Conservation (phyloP, 352 stramenopile genomes). For the Phytophthora megakarya region DNA sequence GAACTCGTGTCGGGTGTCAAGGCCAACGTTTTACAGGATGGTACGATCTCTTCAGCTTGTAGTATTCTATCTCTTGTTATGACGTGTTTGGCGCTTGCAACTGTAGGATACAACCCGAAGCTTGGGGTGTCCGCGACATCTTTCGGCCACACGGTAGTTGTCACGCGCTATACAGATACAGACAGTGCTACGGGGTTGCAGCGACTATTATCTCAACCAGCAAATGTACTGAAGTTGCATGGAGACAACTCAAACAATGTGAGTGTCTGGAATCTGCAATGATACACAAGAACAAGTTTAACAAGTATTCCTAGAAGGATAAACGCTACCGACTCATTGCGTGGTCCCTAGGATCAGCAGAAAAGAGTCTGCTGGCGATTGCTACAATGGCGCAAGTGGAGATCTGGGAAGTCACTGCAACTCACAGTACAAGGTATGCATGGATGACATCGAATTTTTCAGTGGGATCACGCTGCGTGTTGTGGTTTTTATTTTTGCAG, state of each 20-base stretch:
- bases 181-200: conserved; percentile 7
- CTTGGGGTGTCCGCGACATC: conserved; percentile 47
- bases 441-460: background rate
- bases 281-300: background rate
- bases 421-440: conserved; percentile 17
- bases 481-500: conserved; percentile 9
- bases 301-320: background rate
- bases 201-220: conserved; percentile 13
- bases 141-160: conserved; percentile 37
- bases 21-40: conserved; percentile 46
- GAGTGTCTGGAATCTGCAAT: conserved; percentile 3
- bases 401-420: conserved; percentile 40
- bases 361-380: conserved; percentile 38
- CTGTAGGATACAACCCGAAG: conserved; percentile 47
- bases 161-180: conserved; percentile 30
- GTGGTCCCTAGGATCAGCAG: conserved; percentile 34
- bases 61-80: background rate
- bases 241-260: conserved; percentile 14
- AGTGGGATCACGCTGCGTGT: background rate
- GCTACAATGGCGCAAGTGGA: conserved; percentile 30
- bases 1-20: conserved; percentile 35
- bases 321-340: conserved; percentile 27
- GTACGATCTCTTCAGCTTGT: conserved; percentile 10
- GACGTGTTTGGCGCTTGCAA: background rate
- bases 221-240: conserved; percentile 22